Percentiles rank a stretch among this genome's conserved stretches.
Evolutionary conservation across 106 monocot genomes (phyloP).

Genomic region (Ottelia alismoides): DNA sequence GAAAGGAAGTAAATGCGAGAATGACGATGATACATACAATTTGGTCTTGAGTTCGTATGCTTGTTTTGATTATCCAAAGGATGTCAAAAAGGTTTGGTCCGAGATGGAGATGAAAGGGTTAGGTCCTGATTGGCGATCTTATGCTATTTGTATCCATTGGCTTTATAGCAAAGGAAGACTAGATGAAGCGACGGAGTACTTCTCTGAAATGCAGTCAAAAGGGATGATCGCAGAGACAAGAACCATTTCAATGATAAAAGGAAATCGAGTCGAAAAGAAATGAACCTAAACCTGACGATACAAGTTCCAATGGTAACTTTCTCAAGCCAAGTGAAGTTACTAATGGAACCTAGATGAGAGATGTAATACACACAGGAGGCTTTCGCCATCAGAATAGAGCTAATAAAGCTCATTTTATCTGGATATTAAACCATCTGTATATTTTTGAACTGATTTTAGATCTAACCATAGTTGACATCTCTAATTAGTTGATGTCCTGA

Average conservation of each 20-base stretch:
- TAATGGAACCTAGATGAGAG: no score
- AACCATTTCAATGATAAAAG: slow-evolving; percentile 44
- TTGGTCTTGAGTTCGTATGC: slow-evolving; percentile 57
- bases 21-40: slow-evolving; percentile 47
- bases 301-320: no score
- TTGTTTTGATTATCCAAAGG: slow-evolving; percentile 37
- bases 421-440: no score
- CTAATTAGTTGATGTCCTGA: no score
- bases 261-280: slow-evolving; percentile 35
- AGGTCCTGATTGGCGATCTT: slow-evolving; percentile 79
- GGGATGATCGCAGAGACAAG: slow-evolving; percentile 66
- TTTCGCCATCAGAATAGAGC: no score
- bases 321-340: no score
- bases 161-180: slow-evolving; percentile 35
- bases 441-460: no score
- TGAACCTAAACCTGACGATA: no score
- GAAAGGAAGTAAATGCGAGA: slow-evolving; percentile 34
- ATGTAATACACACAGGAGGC: no score
- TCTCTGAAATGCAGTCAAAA: slow-evolving; percentile 44
- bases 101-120: slow-evolving; percentile 60
- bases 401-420: no score
- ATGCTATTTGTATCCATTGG: slow-evolving; percentile 63
- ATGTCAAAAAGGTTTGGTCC: slow-evolving; percentile 30
- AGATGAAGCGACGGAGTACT: slow-evolving; percentile 45
- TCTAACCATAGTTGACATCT: no score